phyloP scores from a whole-genome alignment of 106 monocot genomes.

The Acorus gramineus region DNA sequence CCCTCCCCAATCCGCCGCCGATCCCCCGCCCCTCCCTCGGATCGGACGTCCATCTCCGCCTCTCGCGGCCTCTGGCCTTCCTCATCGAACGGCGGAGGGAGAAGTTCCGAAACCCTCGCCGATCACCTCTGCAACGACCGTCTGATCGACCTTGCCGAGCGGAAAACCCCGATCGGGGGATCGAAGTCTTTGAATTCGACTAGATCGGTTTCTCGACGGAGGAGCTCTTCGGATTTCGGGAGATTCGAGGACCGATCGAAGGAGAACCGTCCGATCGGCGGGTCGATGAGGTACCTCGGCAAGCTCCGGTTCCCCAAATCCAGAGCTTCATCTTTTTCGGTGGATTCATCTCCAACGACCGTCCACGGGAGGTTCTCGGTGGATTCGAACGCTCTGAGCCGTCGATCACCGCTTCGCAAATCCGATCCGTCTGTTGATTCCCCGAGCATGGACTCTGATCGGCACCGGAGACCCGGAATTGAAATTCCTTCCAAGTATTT shows the following conservation, averaged over 20 bases:
- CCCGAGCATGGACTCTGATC: slow-evolving; percentile 21
- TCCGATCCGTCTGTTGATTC: slow-evolving; percentile 14
- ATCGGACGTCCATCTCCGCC: not conserved
- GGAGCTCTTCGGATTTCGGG: slow-evolving; percentile 19
- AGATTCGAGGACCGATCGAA: slow-evolving; percentile 13
- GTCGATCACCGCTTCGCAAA: not conserved
- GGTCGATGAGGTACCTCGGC: slow-evolving; percentile 32
- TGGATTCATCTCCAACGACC: not conserved
- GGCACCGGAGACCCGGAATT: slow-evolving; percentile 6
- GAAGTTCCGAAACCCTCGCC: not conserved
- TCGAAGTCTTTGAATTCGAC: too few relatives aligned
- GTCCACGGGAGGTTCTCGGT: slow-evolving; percentile 20
- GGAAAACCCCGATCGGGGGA: not conserved
- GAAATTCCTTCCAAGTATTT: too few relatives aligned
- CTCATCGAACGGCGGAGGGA: slow-evolving; percentile 2
- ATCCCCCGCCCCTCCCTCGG: not conserved
- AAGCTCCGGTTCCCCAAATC: slow-evolving; percentile 6
- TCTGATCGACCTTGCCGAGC: not conserved
- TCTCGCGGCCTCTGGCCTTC: slow-evolving; percentile 10
- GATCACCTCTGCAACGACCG: slow-evolving; percentile 8
- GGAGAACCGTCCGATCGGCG: slow-evolving; percentile 19
- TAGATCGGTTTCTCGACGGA: slow-evolving; percentile 11
- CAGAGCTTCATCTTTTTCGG: not conserved
- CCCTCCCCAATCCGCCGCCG: not conserved
- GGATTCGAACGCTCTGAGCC: slow-evolving; percentile 1